phyloP scores from a whole-genome alignment of 2,329 filamentous ascomycete species.

The Coniochaeta ligniaria region DNA sequence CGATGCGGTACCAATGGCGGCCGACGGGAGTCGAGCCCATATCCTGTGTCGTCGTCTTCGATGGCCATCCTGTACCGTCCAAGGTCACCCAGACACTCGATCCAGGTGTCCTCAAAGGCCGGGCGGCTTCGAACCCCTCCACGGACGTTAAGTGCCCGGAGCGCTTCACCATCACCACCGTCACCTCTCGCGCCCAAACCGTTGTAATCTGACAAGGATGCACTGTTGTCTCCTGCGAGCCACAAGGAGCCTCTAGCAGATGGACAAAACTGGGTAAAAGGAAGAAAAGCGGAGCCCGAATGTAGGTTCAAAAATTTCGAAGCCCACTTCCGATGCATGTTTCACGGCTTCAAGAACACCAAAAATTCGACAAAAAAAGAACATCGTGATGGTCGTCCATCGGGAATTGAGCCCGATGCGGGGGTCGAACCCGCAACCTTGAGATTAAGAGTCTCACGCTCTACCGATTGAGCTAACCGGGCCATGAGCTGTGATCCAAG shows the following conservation, averaged over 20 bases:
- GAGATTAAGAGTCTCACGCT: slow-evolving; percentile 60
- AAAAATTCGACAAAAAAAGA: neutral
- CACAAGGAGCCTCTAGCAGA: too few species aligned
- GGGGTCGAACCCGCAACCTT: slow-evolving; percentile 24
- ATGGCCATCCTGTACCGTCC: slow-evolving; percentile 81
- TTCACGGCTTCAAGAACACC: neutral
- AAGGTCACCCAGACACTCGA: slow-evolving; percentile 84
- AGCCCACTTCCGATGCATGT: neutral
- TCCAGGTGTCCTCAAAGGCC: slow-evolving; percentile 81
- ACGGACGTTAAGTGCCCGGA: too few species aligned
- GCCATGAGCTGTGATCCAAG: slow-evolving; percentile 16
- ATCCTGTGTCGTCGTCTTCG: slow-evolving; percentile 75
- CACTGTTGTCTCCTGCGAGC: too few species aligned
- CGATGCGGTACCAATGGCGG: slow-evolving; percentile 76
- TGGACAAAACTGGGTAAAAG: too few species aligned
- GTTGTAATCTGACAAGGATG: too few species aligned
- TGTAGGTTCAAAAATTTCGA: too few species aligned
- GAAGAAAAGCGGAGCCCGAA: too few species aligned
- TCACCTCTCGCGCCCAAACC: too few species aligned
- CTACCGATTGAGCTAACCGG: slow-evolving; percentile 64
- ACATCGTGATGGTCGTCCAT: slow-evolving; percentile 9
- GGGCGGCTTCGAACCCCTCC: slow-evolving; percentile 44
- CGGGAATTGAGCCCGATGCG: slow-evolving; percentile 32
- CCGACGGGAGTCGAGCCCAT: slow-evolving; percentile 66
- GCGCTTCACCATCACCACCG: too few species aligned